Base-by-base conservation (phyloP, 139 green algal genomes). In the Micractinium sp. region DNA sequence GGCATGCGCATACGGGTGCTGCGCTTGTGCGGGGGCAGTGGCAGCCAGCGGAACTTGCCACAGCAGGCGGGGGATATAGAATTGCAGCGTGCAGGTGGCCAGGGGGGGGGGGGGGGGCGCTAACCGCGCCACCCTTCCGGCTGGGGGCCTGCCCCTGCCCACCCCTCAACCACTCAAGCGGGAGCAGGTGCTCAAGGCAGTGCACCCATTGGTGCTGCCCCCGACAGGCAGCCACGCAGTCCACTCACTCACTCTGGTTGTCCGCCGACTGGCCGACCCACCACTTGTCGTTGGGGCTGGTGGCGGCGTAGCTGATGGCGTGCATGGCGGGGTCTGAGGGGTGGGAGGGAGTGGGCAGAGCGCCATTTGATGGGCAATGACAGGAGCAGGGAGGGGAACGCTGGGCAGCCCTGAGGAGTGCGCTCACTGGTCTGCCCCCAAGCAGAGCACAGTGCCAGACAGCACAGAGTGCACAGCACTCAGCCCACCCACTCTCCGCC, bases 251-350 rank as follows among this genome's bases (percentile, higher is more conserved):
- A 86, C 77, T 96, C 91, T 98, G 92, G 87, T 95, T 96, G 93
- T 96, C 93, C 41, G 96, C 90, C 56, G 91, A 96, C 88, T 97
- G 95, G 33, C 93, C 95, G 29, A 96, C 80, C 78, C 97, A 92
- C 86, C 93, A 96, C 84, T 96, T 96, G 35, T 92, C 93, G 88
- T 96, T 95, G 79, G 97, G 97, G 69, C 96, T 92, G 35, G 96
- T 86, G 0, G 93, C 85, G 12, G 98, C 93, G 14, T 95, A 92
- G 0, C 97, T 96, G 89, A 99, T 98, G 53, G 96, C 97, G 93
- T 99, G 98, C 98, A 99, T 99, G 77, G 92, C 93, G 25, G 98
- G 98, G 92, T 99, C 98, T 38, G 97, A 96, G 25, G 63, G 35
- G 22, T 25, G 3, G 63, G 81, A 29, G 60, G 36, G 35, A 7